Evolutionary conservation across 495 filamentous ascomycete species (phyloP).

Genomic region (Chaetomium tenue): DNA sequence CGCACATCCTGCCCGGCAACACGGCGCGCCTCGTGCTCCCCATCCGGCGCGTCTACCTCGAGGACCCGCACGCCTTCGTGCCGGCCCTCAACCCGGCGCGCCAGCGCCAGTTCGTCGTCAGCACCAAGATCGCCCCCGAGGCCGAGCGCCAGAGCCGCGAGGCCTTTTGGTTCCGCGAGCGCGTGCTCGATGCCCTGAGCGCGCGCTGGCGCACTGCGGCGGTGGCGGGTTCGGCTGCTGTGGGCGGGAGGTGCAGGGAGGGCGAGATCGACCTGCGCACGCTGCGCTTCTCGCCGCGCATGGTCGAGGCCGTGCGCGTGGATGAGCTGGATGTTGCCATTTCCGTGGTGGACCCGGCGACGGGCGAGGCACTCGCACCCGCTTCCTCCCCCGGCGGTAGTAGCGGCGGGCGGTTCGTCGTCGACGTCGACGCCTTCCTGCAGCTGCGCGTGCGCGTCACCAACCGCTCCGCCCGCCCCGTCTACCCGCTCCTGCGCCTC

Average conservation of each 20-base stretch:
- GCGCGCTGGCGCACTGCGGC: constrained; percentile 61
- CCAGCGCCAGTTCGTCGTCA: constrained; percentile 86
- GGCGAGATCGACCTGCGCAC: constrained; percentile 74
- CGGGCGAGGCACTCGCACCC: constrained; percentile 8
- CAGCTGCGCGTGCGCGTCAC: constrained; percentile 64
- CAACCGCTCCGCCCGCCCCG: constrained; percentile 67
- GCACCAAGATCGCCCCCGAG: constrained; percentile 73
- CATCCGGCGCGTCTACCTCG: constrained; percentile 70
- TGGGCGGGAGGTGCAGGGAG: constrained; percentile 46
- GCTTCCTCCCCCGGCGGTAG: background rate
- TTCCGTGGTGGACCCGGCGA: constrained; percentile 41
- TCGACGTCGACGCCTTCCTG: constrained; percentile 69
- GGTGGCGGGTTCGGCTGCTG: constrained; percentile 39
- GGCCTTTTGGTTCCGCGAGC: constrained; percentile 90
- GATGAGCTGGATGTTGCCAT: constrained; percentile 76
- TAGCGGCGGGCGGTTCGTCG: constrained; percentile 24
- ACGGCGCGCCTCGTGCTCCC: constrained; percentile 73
- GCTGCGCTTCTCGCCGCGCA: constrained; percentile 68
- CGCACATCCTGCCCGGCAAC: constrained; percentile 73
- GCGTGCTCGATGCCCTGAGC: constrained; percentile 66
- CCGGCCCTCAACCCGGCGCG: constrained; percentile 74
- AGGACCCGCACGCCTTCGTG: constrained; percentile 72
- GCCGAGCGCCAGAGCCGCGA: constrained; percentile 75
- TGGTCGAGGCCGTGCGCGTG: constrained; percentile 80
- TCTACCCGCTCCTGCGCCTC: constrained; percentile 71